Evolutionary conservation across 73 alveolate genomes (phyloP).

Genomic region (Paramecium pentaurelia): DNA sequence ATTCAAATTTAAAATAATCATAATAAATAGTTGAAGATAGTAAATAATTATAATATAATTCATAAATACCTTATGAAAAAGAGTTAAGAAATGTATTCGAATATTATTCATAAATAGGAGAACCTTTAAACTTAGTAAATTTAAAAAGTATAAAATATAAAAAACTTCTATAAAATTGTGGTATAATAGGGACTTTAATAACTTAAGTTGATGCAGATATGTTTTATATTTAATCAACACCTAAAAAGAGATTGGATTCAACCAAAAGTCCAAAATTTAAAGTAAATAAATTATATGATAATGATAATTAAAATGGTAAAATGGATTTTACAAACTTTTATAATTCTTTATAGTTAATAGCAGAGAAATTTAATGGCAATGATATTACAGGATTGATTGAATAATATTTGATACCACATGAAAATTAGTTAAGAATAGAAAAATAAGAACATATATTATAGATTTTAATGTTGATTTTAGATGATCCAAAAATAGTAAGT

Average conservation of each 20-base stretch:
- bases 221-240: neutral
- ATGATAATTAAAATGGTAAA: constrained; percentile 30
- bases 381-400: neutral
- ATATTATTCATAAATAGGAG: constrained; percentile 44
- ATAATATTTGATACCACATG: neutral
- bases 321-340: neutral
- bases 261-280: neutral
- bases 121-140: constrained; percentile 7
- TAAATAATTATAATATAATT: neutral
- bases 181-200: neutral
- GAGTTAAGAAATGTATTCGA: neutral
- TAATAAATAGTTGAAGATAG: neutral
- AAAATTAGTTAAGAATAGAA: neutral
- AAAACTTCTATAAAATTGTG: neutral
- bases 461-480: neutral
- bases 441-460: neutral
- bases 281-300: neutral
- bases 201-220: neutral
- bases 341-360: neutral
- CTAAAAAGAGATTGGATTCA: neutral
- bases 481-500: neutral
- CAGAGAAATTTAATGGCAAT: neutral
- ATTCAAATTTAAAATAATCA: neutral
- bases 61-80: neutral
- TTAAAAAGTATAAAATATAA: constrained; percentile 33